phyloP scores from a whole-genome alignment of 345 rosid genomes.

The Microcos paniculata region DNA sequence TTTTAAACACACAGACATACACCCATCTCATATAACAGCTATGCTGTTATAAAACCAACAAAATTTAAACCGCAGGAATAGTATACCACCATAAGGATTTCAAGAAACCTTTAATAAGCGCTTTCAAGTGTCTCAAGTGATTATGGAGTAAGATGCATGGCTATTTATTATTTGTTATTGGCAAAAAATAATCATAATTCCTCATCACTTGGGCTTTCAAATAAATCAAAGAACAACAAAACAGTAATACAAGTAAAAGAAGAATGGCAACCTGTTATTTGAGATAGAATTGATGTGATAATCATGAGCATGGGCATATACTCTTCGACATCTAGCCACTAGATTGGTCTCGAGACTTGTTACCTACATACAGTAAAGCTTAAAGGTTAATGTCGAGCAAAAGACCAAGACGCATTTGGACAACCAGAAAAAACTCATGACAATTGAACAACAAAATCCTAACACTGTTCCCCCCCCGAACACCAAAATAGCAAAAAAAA shows the following conservation, averaged over 20 bases:
- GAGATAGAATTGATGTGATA: slow-evolving; percentile 98
- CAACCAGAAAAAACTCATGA: neutral
- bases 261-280: slow-evolving; percentile 68
- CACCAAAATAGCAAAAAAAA: neutral
- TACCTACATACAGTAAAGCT: slow-evolving; percentile 44
- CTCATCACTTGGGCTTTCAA: neutral
- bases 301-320: slow-evolving; percentile 98
- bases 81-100: neutral
- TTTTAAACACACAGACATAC: neutral
- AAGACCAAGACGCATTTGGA: slow-evolving; percentile 3
- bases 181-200: neutral
- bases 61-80: neutral
- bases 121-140: neutral
- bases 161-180: neutral
- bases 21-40: slow-evolving; percentile 1
- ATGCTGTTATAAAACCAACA: neutral
- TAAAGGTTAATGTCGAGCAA: neutral
- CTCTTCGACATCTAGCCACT: slow-evolving; percentile 92
- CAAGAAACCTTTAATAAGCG: neutral
- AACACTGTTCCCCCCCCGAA: neutral
- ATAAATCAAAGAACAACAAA: neutral
- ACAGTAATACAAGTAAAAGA: neutral
- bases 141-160: neutral
- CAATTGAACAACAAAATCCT: neutral
- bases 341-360: slow-evolving; percentile 77